A percentile compares a stretch with the other conserved stretches of the same genome.
Evolutionary conservation across 108 stramenopile genomes (phyloP).

Genomic region (Seminavis robusta): DNA sequence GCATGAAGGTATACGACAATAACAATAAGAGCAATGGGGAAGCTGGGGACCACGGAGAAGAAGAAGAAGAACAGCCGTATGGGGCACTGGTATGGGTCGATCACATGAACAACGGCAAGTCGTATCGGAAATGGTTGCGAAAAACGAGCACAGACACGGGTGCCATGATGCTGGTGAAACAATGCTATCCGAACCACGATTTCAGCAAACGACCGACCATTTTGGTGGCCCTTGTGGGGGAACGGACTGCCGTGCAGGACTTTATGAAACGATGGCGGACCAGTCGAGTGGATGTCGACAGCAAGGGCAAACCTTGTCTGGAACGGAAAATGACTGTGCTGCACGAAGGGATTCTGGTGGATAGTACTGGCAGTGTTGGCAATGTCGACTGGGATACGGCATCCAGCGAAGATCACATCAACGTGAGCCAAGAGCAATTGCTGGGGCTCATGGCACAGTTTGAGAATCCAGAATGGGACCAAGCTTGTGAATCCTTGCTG

Average conservation of each 20-base stretch:
- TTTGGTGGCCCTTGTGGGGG: constrained; percentile 48
- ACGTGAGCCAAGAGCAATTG: not conserved
- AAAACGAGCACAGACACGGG: constrained; percentile 33
- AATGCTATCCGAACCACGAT: constrained; percentile 15
- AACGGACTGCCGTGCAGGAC: constrained; percentile 11
- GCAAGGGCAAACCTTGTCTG: constrained; percentile 59
- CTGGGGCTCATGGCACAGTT: not conserved
- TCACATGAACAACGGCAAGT: constrained; percentile 75
- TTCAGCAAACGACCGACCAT: constrained; percentile 39
- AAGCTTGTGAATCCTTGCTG: not conserved
- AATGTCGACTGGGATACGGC: not conserved
- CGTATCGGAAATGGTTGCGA: constrained; percentile 68
- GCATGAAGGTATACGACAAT: constrained; percentile 62
- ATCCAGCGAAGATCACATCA: not conserved
- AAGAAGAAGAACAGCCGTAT: constrained; percentile 11
- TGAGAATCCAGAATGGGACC: too few relatives aligned
- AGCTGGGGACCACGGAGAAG: not conserved
- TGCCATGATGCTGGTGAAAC: constrained; percentile 28
- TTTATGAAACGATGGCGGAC: constrained; percentile 76
- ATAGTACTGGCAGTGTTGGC: not conserved
- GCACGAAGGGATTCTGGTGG: constrained; percentile 27
- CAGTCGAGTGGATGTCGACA: constrained; percentile 70
- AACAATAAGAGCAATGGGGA: not conserved
- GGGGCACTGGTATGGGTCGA: constrained; percentile 70
- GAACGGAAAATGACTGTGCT: constrained; percentile 71